phyloP scores from a whole-genome alignment of 176 grass and related monocot genomes.

The Zizania latifolia region DNA sequence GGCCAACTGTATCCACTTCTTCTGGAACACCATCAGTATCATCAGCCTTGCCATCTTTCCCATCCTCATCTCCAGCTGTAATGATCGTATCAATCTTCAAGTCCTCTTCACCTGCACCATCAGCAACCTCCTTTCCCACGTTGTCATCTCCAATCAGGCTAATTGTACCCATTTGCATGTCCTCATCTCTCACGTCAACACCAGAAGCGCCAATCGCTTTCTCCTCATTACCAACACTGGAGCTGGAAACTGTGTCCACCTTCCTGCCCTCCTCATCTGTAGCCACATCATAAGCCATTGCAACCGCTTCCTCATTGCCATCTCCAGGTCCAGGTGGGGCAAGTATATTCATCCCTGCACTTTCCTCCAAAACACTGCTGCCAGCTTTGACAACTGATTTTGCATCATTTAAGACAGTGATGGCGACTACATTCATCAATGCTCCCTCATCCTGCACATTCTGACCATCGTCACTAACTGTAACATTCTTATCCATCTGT shows the following conservation, averaged over 20 bases:
- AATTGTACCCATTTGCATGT: conserved; percentile 19
- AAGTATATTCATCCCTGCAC: not conserved
- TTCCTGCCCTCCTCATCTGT: not conserved
- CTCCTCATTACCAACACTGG: not conserved
- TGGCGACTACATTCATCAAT: not conserved
- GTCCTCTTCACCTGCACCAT: conserved; percentile 14
- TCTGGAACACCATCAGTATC: not conserved
- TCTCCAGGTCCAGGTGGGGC: conserved; percentile 3
- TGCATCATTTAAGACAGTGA: not conserved
- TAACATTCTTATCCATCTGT: conserved; percentile 4
- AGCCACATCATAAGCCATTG: not conserved
- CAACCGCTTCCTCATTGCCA: not conserved
- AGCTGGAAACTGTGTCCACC: not conserved
- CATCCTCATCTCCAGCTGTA: not conserved
- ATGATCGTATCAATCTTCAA: not conserved
- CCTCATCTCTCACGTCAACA: not conserved
- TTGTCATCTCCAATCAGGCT: conserved; percentile 2
- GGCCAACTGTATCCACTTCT: not conserved
- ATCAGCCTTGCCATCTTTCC: not conserved
- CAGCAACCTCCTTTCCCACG: not conserved
- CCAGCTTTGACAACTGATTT: conserved; percentile 5
- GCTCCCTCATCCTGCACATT: conserved; percentile 16
- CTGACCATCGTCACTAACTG: conserved; percentile 3
- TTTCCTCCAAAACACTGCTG: not conserved
- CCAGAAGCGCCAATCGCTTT: not conserved